phyloP scores from a whole-genome alignment of 192 early-diverging fungal species.

The Coemansia sp. region DNA sequence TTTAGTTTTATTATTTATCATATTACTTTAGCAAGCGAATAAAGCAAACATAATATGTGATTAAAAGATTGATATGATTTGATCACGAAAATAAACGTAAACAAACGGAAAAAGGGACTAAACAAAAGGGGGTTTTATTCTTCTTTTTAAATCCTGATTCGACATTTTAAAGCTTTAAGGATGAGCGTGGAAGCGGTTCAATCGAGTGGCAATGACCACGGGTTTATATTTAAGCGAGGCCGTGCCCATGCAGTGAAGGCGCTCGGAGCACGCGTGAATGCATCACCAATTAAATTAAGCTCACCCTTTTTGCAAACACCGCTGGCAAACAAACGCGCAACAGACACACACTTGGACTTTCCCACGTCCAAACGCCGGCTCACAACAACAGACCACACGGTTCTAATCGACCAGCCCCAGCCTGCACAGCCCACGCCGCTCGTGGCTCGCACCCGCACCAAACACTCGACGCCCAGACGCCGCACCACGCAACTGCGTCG shows the following conservation, averaged over 20 bases:
- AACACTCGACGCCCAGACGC: constrained; percentile 31
- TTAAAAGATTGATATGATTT: neutral
- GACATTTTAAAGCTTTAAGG: neutral
- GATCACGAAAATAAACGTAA: neutral
- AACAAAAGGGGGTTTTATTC: neutral
- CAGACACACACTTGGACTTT: constrained; percentile 24
- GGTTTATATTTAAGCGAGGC: constrained; percentile 47
- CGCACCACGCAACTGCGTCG: constrained; percentile 1
- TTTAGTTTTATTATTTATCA: too few species aligned
- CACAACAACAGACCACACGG: neutral
- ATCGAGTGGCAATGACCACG: constrained; percentile 45
- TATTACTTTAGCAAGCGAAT: too few species aligned
- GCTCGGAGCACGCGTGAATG: neutral
- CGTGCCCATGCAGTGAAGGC: constrained; percentile 1
- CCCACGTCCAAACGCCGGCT: constrained; percentile 42
- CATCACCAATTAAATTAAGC: neutral
- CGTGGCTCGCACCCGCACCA: constrained; percentile 42
- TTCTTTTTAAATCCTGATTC: neutral
- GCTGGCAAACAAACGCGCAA: neutral
- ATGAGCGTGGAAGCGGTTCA: neutral
- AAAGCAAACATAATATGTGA: too few species aligned
- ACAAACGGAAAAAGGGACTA: neutral
- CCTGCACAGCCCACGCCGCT: constrained; percentile 48
- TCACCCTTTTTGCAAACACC: neutral
- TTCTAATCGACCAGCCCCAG: constrained; percentile 9